These are phyloP conservation scores for Endocalyx cinctus DNA, from an alignment of 2,329 filamentous ascomycete species.

Conservation along the genomic window DNA sequence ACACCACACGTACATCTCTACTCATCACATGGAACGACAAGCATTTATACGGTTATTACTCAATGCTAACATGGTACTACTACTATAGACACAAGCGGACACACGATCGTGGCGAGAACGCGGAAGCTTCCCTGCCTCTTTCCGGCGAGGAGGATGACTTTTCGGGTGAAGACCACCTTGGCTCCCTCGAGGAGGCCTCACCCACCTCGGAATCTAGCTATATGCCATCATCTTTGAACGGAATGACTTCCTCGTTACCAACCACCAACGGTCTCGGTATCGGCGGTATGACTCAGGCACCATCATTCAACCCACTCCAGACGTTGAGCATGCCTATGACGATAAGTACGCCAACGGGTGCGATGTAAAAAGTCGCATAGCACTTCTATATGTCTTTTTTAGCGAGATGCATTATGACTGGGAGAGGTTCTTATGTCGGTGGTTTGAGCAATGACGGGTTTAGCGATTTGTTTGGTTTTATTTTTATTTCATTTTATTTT, in stretches of 20 bases:
- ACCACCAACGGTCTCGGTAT: constrained; percentile 23
- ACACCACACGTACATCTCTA: constrained; percentile 31
- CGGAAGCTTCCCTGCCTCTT: constrained; percentile 53
- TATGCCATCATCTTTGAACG: constrained; percentile 47
- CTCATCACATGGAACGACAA: constrained; percentile 24
- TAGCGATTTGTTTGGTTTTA: constrained; percentile 9
- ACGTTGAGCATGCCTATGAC: constrained; percentile 62
- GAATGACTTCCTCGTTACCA: constrained; percentile 31
- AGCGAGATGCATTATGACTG: constrained; percentile 15
- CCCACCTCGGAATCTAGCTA: constrained; percentile 67
- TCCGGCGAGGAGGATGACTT: constrained; percentile 82
- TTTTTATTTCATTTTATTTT: constrained; percentile 13
- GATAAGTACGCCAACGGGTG: constrained; percentile 49
- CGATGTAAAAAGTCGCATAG: constrained; percentile 27
- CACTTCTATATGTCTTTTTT: constrained; percentile 13
- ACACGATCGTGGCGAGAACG: constrained; percentile 61
- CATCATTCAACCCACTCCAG: constrained; percentile 53
- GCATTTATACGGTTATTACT: constrained; percentile 6
- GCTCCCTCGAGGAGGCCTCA: constrained; percentile 73
- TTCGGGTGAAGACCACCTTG: constrained; percentile 77
- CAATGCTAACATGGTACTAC: constrained; percentile 32
- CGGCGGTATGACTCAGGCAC: constrained; percentile 28
- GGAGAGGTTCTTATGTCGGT: constrained; percentile 13
- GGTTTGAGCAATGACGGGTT: constrained; percentile 10
- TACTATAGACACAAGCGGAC: constrained; percentile 75